Conservation (phyloP, 192 early-diverging fungal species). For the Phlyctochytrium planicorne region DNA sequence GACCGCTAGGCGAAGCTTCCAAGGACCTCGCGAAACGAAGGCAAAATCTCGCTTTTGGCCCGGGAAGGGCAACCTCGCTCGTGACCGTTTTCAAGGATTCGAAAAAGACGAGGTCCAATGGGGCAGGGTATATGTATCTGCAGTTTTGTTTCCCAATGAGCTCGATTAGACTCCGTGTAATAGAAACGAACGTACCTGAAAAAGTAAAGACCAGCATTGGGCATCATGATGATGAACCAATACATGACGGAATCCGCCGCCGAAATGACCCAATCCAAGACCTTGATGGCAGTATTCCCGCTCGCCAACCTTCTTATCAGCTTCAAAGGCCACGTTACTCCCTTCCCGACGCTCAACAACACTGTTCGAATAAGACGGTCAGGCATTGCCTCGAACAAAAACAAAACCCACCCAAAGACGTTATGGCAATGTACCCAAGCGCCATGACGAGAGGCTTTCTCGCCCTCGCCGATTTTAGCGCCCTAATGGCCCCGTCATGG, state of each 20-base stretch:
- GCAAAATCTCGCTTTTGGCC: not conserved
- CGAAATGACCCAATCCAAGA: not conserved
- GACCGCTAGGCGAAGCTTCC: not conserved
- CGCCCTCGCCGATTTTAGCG: not conserved
- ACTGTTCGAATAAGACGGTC: too few relatives aligned
- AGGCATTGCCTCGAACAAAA: too few relatives aligned
- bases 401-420: too few relatives aligned
- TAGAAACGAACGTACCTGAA: not conserved
- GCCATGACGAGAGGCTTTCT: not conserved
- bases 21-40: slow-evolving; percentile 1
- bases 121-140: slow-evolving; percentile 2
- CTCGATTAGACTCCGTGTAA: too few relatives aligned
- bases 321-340: not conserved
- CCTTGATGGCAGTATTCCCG: not conserved
- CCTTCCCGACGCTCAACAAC: not conserved
- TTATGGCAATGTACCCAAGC: slow-evolving; percentile 1
- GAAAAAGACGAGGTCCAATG: slow-evolving; percentile 4
- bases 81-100: not conserved
- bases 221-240: slow-evolving; percentile 7
- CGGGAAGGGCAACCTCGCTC: not conserved
- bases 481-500: slow-evolving; percentile 2
- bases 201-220: slow-evolving; percentile 5
- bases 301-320: not conserved
- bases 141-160: not conserved
- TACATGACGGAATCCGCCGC: not conserved